These are phyloP conservation scores for Candida sanyiensis DNA, from an alignment of 805 yeast species.

Conservation along the genomic window DNA sequence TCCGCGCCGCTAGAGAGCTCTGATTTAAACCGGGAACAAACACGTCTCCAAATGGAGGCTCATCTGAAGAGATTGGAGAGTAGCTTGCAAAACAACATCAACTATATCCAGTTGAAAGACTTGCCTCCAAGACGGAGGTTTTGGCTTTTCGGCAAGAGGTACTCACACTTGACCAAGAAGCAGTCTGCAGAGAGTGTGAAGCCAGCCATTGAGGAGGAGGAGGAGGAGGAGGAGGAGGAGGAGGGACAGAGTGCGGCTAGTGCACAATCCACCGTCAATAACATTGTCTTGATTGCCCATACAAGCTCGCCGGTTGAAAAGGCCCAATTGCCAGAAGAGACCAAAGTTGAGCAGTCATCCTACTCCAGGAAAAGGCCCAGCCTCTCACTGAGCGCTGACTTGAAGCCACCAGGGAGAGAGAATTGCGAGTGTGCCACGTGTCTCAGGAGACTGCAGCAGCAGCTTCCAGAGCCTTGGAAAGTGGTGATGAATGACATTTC, in stretches of 20 bases:
- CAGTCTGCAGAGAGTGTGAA: neutral
- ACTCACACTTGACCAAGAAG: constrained; percentile 1
- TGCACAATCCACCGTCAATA: neutral
- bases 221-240: too few relatives aligned
- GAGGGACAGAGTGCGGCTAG: too few relatives aligned
- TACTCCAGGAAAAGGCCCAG: constrained; percentile 12
- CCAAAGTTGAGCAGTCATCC: constrained; percentile 8
- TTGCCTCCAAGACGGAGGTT: constrained; percentile 9
- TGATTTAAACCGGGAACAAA: neutral
- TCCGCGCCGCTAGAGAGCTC: neutral
- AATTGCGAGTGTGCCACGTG: constrained; percentile 6
- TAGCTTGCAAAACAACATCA: constrained; percentile 7
- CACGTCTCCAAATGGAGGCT: constrained; percentile 1
- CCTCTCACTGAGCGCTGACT: constrained; percentile 4
- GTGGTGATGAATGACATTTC: constrained; percentile 33
- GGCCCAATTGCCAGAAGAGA: neutral
- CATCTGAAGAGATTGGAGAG: constrained; percentile 8
- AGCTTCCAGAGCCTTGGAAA: constrained; percentile 24
- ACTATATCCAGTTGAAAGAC: constrained; percentile 11
- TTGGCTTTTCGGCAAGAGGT: constrained; percentile 14
- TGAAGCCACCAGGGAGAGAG: constrained; percentile 6
- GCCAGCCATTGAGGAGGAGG: constrained; percentile 2
- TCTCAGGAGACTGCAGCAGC: constrained; percentile 3
- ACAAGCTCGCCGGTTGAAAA: constrained; percentile 6
- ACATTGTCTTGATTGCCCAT: constrained; percentile 15